A percentile compares a stretch with the other conserved stretches of the same genome.
Evolutionary conservation across 2,329 filamentous ascomycete genomes (phyloP).

Genomic region (Bretziella fagacearum): DNA sequence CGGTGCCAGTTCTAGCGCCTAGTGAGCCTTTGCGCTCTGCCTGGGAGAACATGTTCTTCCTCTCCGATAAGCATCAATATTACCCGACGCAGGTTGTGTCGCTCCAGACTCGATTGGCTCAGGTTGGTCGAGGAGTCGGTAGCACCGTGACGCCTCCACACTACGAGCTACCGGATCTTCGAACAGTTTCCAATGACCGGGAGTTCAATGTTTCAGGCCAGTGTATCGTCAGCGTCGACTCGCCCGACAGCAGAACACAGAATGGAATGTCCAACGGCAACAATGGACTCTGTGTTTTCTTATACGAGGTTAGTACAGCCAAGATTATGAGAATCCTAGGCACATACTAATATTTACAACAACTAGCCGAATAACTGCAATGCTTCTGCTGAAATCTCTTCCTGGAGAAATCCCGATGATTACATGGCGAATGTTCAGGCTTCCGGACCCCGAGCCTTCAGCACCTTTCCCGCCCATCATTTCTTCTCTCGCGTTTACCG

Average conservation of each 20-base stretch:
- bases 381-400: constrained; percentile 20
- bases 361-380: constrained; percentile 30
- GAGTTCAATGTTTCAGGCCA: constrained; percentile 28
- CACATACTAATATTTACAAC: background rate
- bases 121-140: constrained; percentile 2
- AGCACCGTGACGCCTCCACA: constrained; percentile 17
- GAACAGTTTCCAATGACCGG: constrained; percentile 21
- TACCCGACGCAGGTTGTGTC: constrained; percentile 27
- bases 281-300: constrained; percentile 32
- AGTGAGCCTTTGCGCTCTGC: constrained; percentile 30
- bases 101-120: constrained; percentile 26
- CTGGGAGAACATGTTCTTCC: constrained; percentile 31
- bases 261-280: constrained; percentile 17
- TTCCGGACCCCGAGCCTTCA: constrained; percentile 30
- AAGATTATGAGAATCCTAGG: background rate
- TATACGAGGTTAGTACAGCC: constrained; percentile 32
- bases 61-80: constrained; percentile 25
- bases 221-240: constrained; percentile 24
- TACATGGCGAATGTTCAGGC: constrained; percentile 24
- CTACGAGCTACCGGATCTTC: constrained; percentile 25
- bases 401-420: constrained; percentile 24
- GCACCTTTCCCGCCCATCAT: constrained; percentile 37
- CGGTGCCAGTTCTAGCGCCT: constrained; percentile 1
- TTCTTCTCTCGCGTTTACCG: constrained; percentile 40
- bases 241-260: constrained; percentile 19